Conservation (phyloP, 805 yeast genomes). For the Teunomyces barrocoloradensis region DNA sequence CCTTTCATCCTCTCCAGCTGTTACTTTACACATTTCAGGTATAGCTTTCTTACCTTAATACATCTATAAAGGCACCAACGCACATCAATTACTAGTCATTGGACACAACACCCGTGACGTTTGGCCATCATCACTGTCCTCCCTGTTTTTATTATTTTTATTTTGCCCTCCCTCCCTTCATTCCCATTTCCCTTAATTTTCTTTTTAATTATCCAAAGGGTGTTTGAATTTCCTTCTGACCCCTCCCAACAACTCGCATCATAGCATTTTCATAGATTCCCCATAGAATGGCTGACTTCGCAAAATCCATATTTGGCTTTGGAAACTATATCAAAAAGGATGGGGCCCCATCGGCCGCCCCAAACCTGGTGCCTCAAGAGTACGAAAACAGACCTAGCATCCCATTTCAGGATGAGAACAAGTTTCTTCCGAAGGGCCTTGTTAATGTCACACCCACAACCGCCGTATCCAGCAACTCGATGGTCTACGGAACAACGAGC, state of each 20-base stretch:
- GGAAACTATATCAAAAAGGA: slow-evolving; percentile 34
- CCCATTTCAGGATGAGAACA: slow-evolving; percentile 10
- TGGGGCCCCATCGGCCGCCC: slow-evolving; percentile 6
- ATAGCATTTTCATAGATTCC: slow-evolving; percentile 1
- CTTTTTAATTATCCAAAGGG: neutral
- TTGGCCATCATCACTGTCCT: neutral
- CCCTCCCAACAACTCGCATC: neutral
- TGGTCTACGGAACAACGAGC: slow-evolving; percentile 66
- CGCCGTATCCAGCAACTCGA: slow-evolving; percentile 58
- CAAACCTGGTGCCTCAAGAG: slow-evolving; percentile 1
- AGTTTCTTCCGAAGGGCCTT: slow-evolving; percentile 37
- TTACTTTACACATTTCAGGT: neutral
- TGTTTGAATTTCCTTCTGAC: neutral
- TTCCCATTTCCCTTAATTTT: neutral
- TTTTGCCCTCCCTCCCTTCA: neutral
- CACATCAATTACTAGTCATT: neutral
- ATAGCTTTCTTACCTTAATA: neutral
- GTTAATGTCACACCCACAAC: slow-evolving; percentile 58
- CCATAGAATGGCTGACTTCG: slow-evolving; percentile 41
- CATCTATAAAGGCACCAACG: neutral
- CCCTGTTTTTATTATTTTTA: neutral
- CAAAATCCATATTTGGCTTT: slow-evolving; percentile 44
- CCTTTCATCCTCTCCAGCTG: neutral
- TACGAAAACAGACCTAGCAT: neutral
- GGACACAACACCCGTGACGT: neutral